Base-by-base conservation (phyloP, 23 red algal species). In the Gracilaria gracilis region DNA sequence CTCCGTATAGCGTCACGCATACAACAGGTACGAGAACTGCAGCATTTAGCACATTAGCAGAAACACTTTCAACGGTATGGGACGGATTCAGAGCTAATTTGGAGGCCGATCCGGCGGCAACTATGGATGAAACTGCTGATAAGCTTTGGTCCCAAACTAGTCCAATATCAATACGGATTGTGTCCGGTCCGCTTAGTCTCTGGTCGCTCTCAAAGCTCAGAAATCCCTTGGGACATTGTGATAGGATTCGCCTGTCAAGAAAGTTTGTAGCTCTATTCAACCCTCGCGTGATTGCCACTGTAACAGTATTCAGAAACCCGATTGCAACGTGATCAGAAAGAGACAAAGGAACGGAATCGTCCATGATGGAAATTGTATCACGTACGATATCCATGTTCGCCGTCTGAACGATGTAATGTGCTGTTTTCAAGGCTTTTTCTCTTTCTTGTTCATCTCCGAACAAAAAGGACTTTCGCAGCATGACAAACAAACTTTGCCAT, bases 1-100 rank as follows among this genome's bases (percentile, higher is more conserved):
- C 86, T 61, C 33, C 48, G 47, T 89, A 89, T 20, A 89, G 75
- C 19, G 86, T 42, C 48, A 89, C 57, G 57, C 86, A 89, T 38
- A 80, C 75, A 33, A 89, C 86, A 67, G 86, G 86, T 29, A 89
- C 86, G 21, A 89, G 72, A 59, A 78, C 69, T 74, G 70, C 51
- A 70, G 54, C 47, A 38, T 78, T 62, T 78, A 89, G 55, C 15
- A 80, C 55, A 44, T 79, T 49, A 27, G 61, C 16, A 89, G 86
- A 80, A 48, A 89, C 66, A 62, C 75, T 79, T 49, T 89, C 73
- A 42, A 73, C 36, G 8, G 86, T 62, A 54, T n/a, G 23, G 21
- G 33, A 34, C 64, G 61, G 40, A 13, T 51, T 71, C 49, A 54
- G 28, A 47, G 83, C 83, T 57, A 86, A 32, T 34, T 54, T 86